A percentile compares a stretch with the other conserved stretches of the same genome.
Conservation (phyloP, 345 rosid genomes). For the Capsella bursapastoris region DNA sequence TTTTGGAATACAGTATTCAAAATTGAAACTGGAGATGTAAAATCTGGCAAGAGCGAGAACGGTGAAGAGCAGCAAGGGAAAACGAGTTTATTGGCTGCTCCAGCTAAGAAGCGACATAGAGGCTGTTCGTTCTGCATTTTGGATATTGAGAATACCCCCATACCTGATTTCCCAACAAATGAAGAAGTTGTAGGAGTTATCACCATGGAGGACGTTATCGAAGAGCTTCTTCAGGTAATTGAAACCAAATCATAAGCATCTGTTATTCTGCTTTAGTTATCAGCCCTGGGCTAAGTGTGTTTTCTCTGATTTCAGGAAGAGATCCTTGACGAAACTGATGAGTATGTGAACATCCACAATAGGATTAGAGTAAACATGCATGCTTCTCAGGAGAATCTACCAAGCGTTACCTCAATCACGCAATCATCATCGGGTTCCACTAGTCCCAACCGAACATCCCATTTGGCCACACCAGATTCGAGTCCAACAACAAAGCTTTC, state of each 20-base stretch:
- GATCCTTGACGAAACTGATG: conserved; percentile 96
- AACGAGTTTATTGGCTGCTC: conserved; percentile 57
- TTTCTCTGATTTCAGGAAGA: conserved; percentile 70
- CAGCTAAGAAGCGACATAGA: conserved; percentile 85
- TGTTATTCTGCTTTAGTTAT: not conserved
- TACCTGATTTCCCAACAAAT: conserved; percentile 67
- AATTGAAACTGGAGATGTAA: conserved; percentile 48
- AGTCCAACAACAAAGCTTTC: conserved; percentile 27
- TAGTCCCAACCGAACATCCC: conserved; percentile 39
- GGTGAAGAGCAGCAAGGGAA: conserved; percentile 54
- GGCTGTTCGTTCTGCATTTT: conserved; percentile 91
- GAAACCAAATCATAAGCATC: not conserved
- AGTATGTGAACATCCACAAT: conserved; percentile 92
- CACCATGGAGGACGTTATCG: conserved; percentile 94
- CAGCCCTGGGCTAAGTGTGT: not conserved
- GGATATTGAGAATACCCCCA: conserved; percentile 73
- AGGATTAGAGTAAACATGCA: conserved; percentile 88
- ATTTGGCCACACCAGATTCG: conserved; percentile 40
- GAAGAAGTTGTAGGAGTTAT: conserved; percentile 92
- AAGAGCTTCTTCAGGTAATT: conserved; percentile 96
- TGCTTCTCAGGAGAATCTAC: conserved; percentile 60
- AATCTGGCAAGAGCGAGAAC: conserved; percentile 46
- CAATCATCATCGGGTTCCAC: conserved; percentile 47
- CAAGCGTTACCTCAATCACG: conserved; percentile 42
- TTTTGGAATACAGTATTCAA: conserved; percentile 40